Evolutionary conservation across 495 filamentous ascomycete species (phyloP), one percentile per base, ranked within the genome.

Genomic region (Baudoinia panamericana): DNA sequence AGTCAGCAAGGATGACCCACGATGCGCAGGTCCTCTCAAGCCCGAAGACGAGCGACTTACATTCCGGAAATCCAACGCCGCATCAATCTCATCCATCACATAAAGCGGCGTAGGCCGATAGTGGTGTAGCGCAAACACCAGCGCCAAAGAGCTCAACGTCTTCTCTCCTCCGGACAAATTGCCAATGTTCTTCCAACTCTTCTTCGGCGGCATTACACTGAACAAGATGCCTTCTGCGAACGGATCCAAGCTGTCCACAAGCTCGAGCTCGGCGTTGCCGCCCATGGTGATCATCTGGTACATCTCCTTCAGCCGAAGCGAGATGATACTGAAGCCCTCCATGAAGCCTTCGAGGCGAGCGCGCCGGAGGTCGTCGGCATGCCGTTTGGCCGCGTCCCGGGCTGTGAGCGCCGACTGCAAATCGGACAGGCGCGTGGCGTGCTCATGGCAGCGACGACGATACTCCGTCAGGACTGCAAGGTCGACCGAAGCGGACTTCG

Each of bases 221-320:
- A 97, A 97, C 25, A 95, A 60, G 41, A 97, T 96, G 5, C 90
- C 90, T 56, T 97, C 90, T 4, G 82, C 84, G 67, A 97, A 97
- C 3, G 90, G 90, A 60, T 97, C 90, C 3, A 97, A 66, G 1
- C 76, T 84, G 61, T 97, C 90, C 16, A 97, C 90, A 20, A 97
- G 75, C 58, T 97, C 90, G 11, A 97, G 69, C 66, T 96, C 92
- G 6, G 90, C 90, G 53, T 97, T 97, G 29, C 90, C 90, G 45
- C 90, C 90, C 90, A 97, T 97, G 20, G 90, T 97, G 61, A 97
- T 97, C 90, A 97, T 95, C 61, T 96, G 90, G 64, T 97, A 97
- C 90, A 97, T 97, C 60, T 97, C 90, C 66, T 97, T 97, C 39
- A 97, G 67, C 2, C 88, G 79, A 16, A 94, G 65, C n/a, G 87